A percentile compares a stretch with the other conserved stretches of the same genome.
Evolutionary conservation across 1,284 basidiomycete species (phyloP).

Genomic region (Melampsora allii-populina): DNA sequence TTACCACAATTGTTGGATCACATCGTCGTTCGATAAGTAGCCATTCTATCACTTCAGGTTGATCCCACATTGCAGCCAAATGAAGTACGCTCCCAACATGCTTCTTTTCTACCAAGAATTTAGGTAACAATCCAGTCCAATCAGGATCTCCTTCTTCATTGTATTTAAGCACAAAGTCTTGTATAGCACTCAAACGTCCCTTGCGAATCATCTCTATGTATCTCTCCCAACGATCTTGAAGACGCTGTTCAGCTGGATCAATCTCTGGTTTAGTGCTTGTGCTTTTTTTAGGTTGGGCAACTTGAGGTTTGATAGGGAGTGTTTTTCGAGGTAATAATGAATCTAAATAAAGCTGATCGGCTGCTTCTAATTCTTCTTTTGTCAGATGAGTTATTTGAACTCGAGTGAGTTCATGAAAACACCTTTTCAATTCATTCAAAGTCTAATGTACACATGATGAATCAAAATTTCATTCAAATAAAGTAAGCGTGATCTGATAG

Average conservation of each 20-base stretch:
- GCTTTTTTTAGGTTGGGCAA: slow-evolving; percentile 45
- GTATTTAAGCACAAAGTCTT: slow-evolving; percentile 77
- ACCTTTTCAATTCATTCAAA: slow-evolving; percentile 81
- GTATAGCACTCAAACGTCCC: slow-evolving; percentile 75
- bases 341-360: slow-evolving; percentile 80
- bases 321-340: slow-evolving; percentile 66
- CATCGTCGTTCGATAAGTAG: slow-evolving; percentile 74
- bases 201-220: slow-evolving; percentile 83
- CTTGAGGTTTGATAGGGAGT: slow-evolving; percentile 45
- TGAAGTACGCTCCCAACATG: slow-evolving; percentile 68
- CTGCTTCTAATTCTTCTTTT: slow-evolving; percentile 73
- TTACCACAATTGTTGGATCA: slow-evolving; percentile 72
- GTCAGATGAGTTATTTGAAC: slow-evolving; percentile 83
- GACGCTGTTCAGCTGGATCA: slow-evolving; percentile 50
- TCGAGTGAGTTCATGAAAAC: slow-evolving; percentile 78
- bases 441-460: slow-evolving; percentile 60
- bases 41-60: slow-evolving; percentile 73
- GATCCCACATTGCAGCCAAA: slow-evolving; percentile 68
- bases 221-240: slow-evolving; percentile 62
- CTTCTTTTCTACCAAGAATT: slow-evolving; percentile 44
- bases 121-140: slow-evolving; percentile 16
- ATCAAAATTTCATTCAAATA: not conserved
- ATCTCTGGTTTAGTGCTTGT: slow-evolving; percentile 54
- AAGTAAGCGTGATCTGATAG: not conserved
- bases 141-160: slow-evolving; percentile 55